Base-by-base conservation (phyloP, 495 filamentous ascomycete species). In the Neurospora hispaniola region DNA sequence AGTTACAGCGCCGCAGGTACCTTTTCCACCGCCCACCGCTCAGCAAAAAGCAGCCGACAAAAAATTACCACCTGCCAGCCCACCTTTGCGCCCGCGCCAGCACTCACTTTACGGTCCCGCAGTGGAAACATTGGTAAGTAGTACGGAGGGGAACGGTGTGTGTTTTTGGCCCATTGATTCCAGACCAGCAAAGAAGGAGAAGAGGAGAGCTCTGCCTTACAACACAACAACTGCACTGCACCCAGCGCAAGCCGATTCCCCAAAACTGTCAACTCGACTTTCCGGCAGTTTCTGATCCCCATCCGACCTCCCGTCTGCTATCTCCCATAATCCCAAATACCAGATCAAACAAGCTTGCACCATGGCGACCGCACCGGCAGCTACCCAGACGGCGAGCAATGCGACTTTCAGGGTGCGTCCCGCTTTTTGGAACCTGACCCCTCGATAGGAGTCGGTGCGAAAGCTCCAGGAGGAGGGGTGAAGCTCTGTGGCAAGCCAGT, bases 351-450 rank as follows among this genome's bases (percentile, higher is more conserved):
- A 31, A 76, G 44, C 43, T 73, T 80, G 78, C 83, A 90, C 80
- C 42, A 94, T 94, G 91, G 90, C 91, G 76, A 84, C 90, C 76
- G 81, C 87, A 83, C 84, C 86, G 71, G 80, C 81, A 76, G 77
- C 87, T 74, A 83, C 85, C 74, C 82, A 82, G 72, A 84, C 83
- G 78, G 83, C 85, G 79, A 85, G 85, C 79, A 92, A 91, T 83
- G 89, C 87, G 84, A 87, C 93, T 74, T 97, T 97, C 86, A 92
- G 91, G 84, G 94, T 95, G 86, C 75, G 70, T 59, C 62, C 59
- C 74, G 12, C 42, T 42, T 44, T 66, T 69, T 66, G 27, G 54
- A 66, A 66, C 27, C 54, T 66, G 54, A 66, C 54, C 54, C 27
- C 23, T 35, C 54, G 48, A 59, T 27, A 59, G 48, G 48, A 59